A percentile compares a stretch with the other conserved stretches of the same genome.
Evolutionary conservation across 345 rosid species (phyloP).

Genomic region (Stellera chamaejasme): DNA sequence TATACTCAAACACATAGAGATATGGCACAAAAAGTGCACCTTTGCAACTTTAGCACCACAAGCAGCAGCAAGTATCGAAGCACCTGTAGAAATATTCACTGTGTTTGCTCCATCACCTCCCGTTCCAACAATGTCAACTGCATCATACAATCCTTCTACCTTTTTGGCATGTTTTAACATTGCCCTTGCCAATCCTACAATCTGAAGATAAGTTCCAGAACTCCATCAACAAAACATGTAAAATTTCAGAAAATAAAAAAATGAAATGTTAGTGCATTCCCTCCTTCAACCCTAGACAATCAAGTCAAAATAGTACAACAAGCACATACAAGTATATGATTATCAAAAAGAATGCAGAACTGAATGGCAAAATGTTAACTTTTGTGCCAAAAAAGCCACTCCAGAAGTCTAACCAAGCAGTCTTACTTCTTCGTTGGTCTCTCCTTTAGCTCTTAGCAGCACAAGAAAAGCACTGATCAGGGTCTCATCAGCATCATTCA

Average conservation of each 20-base stretch:
- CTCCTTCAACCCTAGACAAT: neutral
- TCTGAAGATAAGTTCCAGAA: slow-evolving; percentile 29
- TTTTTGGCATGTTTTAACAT: slow-evolving; percentile 71
- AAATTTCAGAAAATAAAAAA: neutral
- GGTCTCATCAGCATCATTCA: slow-evolving; percentile 52
- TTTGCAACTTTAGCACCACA: slow-evolving; percentile 97
- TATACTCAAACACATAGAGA: neutral
- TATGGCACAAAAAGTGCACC: slow-evolving; percentile 23
- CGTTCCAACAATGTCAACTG: slow-evolving; percentile 85
- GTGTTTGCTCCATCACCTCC: slow-evolving; percentile 98
- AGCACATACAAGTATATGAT: neutral
- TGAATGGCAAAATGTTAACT: neutral
- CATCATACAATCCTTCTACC: slow-evolving; percentile 71
- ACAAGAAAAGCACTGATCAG: slow-evolving; percentile 86
- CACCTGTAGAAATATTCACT: slow-evolving; percentile 89
- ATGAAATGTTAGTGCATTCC: neutral
- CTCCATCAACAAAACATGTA: neutral
- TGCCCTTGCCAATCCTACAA: slow-evolving; percentile 82
- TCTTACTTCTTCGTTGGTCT: slow-evolving; percentile 81
- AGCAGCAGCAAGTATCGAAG: slow-evolving; percentile 90
- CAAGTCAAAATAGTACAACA: neutral
- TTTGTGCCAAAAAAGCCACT: neutral
- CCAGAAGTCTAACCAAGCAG: neutral
- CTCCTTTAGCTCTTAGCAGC: slow-evolving; percentile 89
- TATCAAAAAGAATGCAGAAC: neutral